phyloP scores from a whole-genome alignment of 2,329 filamentous ascomycete genomes.

The Aspergillaceae sp. region DNA sequence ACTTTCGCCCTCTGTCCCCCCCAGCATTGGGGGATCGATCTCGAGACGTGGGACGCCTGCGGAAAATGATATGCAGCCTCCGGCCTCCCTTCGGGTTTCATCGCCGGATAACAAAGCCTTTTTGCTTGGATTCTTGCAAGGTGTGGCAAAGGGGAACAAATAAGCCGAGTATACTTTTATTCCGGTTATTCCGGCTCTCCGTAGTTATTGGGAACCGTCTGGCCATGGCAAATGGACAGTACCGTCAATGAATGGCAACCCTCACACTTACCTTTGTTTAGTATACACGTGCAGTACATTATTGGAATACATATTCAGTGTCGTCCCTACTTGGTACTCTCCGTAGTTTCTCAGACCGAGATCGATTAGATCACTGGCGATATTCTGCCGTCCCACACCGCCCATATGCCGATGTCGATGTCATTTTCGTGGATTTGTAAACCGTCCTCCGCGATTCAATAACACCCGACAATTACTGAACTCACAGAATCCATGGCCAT shows the following conservation, averaged over 20 bases:
- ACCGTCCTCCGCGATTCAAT: constrained; percentile 5
- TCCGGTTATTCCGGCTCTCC: background rate
- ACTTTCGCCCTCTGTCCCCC: constrained; percentile 19
- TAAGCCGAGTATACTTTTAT: constrained; percentile 9
- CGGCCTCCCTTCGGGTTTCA: constrained; percentile 38
- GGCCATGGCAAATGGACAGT: background rate
- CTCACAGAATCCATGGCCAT: constrained; percentile 10
- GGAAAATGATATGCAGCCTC: constrained; percentile 38
- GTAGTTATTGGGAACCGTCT: too few relatives aligned
- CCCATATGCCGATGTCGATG: constrained; percentile 14
- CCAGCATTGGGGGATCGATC: constrained; percentile 10
- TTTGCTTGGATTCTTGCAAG: constrained; percentile 64
- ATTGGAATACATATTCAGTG: too few relatives aligned
- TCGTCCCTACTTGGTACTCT: too few relatives aligned
- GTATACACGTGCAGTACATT: too few relatives aligned
- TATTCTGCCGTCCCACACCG: constrained; percentile 21
- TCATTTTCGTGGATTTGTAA: constrained; percentile 20
- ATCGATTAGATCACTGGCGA: constrained; percentile 5
- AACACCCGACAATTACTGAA: background rate
- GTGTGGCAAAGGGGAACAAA: constrained; percentile 39
- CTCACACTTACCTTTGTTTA: too few relatives aligned
- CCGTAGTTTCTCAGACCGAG: background rate
- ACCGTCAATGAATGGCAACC: too few relatives aligned
- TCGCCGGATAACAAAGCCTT: constrained; percentile 68
- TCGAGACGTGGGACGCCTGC: constrained; percentile 14